Base-by-base conservation (phyloP, 208 protist genomes). In the Trypanosoma scelopori region DNA sequence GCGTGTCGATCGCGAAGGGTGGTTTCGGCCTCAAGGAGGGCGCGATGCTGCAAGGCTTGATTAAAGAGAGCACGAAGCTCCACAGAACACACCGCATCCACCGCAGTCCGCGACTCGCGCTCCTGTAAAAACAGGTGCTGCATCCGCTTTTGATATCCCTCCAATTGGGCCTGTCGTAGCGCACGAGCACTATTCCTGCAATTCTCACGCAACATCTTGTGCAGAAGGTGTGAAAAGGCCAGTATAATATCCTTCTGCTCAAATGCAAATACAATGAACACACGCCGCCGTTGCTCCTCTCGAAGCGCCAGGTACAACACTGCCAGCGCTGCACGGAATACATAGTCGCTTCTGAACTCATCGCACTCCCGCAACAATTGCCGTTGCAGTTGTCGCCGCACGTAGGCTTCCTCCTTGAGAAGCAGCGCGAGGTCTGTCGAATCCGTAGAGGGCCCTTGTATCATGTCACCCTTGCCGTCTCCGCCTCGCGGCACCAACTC, bases 161-260 rank as follows among this genome's bases (percentile, higher is more conserved):
- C 72, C 1, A 78, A 51, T 15, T 47, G 69, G 7, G 68, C 65
- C 39, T 71, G 43, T 55, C 46, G 63, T 3, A 74, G 39, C 18
- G 53, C 37, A 28, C 65, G 64, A 55, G 62, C 53, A 23, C 42
- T 72, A 1, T 48, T 48, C 18, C 58, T 55, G 28, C 49, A 72
- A 7, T 18, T 7, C 16, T 65, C 63, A 18, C 60, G 23, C 52
- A 76, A 49, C 22, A 61, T n/a, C 13, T 51, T 41, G 6, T 71
- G 47, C 43, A 71, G 45, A 16, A 43, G 55, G 48, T 41, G 41
- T 0, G 45, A 55, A 61, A 85, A 87, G 18, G 70, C 55, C 6
- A 72, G 69, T 15, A 85, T 79, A 55, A 91, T 77, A 53, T 87
- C 81, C 27, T 78, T 63, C 69, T 87, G 74, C 41, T 85, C 71